Base-by-base conservation (phyloP, 2,329 filamentous ascomycete genomes). In the Epichloe sp. region DNA sequence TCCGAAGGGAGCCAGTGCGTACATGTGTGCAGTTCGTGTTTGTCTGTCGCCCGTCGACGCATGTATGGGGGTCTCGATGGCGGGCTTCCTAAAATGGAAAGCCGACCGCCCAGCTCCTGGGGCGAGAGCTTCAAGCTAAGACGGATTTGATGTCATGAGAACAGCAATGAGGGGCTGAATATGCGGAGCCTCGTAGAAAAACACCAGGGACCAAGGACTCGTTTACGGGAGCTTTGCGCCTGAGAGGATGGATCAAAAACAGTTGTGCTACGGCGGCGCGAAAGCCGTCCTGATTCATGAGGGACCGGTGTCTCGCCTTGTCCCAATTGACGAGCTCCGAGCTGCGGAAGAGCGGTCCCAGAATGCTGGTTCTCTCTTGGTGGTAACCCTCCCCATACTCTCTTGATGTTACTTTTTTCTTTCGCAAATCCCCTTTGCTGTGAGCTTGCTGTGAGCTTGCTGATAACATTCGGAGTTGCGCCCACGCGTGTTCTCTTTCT, bases 61-160 rank as follows among this genome's bases (percentile, higher is more conserved):
- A 23, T 19, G 5, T 23, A 11, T 26, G 40, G 37, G 45, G 47
- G 31, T 19, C 14, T 23, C 11, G 43, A 49, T 34, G 45, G 47
- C 56, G 56, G 56, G 47, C 55, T 55, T 51, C 58, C 57, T 36
- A 46, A 52, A 54, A 43, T 34, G 58, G 58, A 56, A 55, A 56
- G 43, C 58, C 58, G 58, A 31, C 17, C 3, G n/a, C 40, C 3
- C 35, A 48, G 5, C 12, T n/a, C 41, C 19, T 15, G 31, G 42
- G 31, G 34, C 23, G 15, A 19, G 38, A 43, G 23, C 43, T 44
- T 23, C 12, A 23, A 21, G 21, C 41, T 19, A 15, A 11, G 8
- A 23, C 17, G 11, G 7, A 42, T 42, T 47, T 3, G 19, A 47
- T 43, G 49, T 51, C 49, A 47, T 44, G 43, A 51, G 49, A 43